Percentiles rank a stretch among this genome's conserved stretches.
These are phyloP conservation scores for Pythium grandisporangium DNA, from an alignment of 352 stramenopile species.

Conservation along the genomic window DNA sequence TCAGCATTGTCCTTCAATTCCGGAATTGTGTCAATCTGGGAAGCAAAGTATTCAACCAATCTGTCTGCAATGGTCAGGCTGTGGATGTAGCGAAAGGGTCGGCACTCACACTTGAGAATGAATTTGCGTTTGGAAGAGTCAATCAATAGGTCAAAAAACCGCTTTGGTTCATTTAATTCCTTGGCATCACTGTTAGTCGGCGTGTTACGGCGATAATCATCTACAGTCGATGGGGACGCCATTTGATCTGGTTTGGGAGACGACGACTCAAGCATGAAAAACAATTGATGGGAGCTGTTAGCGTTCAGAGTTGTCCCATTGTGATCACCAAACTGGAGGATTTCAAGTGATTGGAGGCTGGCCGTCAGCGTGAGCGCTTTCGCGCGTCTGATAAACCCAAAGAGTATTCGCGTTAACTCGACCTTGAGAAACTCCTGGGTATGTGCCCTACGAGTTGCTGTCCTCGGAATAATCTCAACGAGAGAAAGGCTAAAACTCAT, in stretches of 20 bases:
- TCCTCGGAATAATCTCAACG: no score
- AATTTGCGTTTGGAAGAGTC: conserved; percentile 48
- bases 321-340: conserved; percentile 62
- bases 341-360: conserved; percentile 49
- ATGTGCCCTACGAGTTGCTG: no score
- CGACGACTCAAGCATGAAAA: no score
- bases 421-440: conserved; percentile 68
- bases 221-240: no score
- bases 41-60: conserved; percentile 54
- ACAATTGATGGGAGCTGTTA: no score
- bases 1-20: conserved; percentile 43
- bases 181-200: no score
- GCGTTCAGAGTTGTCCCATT: no score
- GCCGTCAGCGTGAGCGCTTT: conserved; percentile 37
- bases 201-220: no score
- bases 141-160: conserved; percentile 39
- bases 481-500: conserved; percentile 41
- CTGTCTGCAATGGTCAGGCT: conserved; percentile 55
- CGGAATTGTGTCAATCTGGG: conserved; percentile 31
- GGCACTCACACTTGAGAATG: conserved; percentile 39
- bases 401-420: no score
- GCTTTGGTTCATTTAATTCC: no score
- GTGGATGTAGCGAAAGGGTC: conserved; percentile 65
- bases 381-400: no score
- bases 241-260: no score